phyloP scores from a whole-genome alignment of 108 stramenopile species.

The Cyclotella choctawhatcheeana region DNA sequence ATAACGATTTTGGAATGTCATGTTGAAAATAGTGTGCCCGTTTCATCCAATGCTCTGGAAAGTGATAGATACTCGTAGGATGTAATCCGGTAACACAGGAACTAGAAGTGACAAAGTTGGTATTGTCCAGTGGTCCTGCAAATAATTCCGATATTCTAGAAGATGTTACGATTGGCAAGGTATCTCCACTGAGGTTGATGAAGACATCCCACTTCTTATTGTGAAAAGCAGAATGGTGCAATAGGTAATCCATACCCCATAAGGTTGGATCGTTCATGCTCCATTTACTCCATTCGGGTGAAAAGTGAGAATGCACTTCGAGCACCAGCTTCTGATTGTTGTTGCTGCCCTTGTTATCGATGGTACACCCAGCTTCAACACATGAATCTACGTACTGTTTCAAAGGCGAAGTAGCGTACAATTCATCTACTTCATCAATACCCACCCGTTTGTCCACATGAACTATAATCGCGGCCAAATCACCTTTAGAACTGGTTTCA shows the following conservation, averaged over 20 bases:
- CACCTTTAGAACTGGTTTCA: slow-evolving; percentile 47
- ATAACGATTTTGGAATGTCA: slow-evolving; percentile 36
- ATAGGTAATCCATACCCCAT: slow-evolving; percentile 75
- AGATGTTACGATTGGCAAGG: slow-evolving; percentile 74
- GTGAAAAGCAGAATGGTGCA: slow-evolving; percentile 30
- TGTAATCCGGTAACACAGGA: slow-evolving; percentile 83
- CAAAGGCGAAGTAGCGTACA: slow-evolving; percentile 55
- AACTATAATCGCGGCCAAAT: slow-evolving; percentile 68
- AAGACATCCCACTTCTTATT: slow-evolving; percentile 76
- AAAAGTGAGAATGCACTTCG: slow-evolving; percentile 45
- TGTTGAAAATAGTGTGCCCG: slow-evolving; percentile 75
- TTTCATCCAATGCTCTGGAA: slow-evolving; percentile 87
- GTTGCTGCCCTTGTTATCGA: background rate
- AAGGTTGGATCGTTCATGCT: slow-evolving; percentile 88
- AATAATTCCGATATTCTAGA: slow-evolving; percentile 62
- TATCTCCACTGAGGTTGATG: slow-evolving; percentile 84
- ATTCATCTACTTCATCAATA: slow-evolving; percentile 18
- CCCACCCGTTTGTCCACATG: slow-evolving; percentile 73
- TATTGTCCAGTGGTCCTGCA: slow-evolving; percentile 61
- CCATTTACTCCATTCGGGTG: slow-evolving; percentile 81
- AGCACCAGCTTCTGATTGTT: slow-evolving; percentile 22
- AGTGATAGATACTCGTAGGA: slow-evolving; percentile 73
- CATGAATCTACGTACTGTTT: slow-evolving; percentile 62
- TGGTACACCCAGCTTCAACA: slow-evolving; percentile 23
- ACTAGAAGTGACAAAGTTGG: slow-evolving; percentile 83